A percentile compares a stretch with the other conserved stretches of the same genome.
Conservation (phyloP, 805 yeast species). For the Zygoascus ofunaensis region DNA sequence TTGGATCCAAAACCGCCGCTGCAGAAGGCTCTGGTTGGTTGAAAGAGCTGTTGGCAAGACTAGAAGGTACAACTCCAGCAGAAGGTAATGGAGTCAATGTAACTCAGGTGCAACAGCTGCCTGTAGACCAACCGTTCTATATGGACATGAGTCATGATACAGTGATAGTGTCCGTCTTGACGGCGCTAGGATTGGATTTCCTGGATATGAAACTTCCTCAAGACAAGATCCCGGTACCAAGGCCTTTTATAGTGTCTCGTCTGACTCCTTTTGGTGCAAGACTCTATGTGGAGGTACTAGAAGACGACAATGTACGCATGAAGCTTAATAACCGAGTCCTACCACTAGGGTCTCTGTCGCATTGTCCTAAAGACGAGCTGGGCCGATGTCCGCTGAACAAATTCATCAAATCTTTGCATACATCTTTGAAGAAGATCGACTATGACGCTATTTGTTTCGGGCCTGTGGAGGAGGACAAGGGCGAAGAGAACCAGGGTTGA, state of each 20-base stretch:
- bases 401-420: slow-evolving; percentile 11
- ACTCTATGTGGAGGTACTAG: slow-evolving; percentile 32
- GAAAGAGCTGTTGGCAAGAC: slow-evolving; percentile 33
- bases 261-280: slow-evolving; percentile 36
- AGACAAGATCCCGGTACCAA: slow-evolving; percentile 34
- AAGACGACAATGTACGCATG: slow-evolving; percentile 27
- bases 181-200: slow-evolving; percentile 51
- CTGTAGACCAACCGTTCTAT: slow-evolving; percentile 44
- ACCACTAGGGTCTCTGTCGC: slow-evolving; percentile 27
- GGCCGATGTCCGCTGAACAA: slow-evolving; percentile 29
- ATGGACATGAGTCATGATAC: slow-evolving; percentile 71
- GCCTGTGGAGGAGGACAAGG: too few species aligned
- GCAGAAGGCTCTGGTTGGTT: slow-evolving; percentile 55
- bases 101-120: slow-evolving; percentile 30
- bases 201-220: slow-evolving; percentile 37
- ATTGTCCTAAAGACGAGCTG: slow-evolving; percentile 25
- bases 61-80: slow-evolving; percentile 41
- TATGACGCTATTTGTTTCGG: slow-evolving; percentile 12
- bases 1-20: slow-evolving; percentile 49
- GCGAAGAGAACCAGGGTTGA: too few species aligned
- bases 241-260: slow-evolving; percentile 32
- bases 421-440: slow-evolving; percentile 7
- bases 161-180: slow-evolving; percentile 48
- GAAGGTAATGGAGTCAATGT: slow-evolving; percentile 43
- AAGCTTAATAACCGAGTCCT: slow-evolving; percentile 32